A percentile compares a stretch with the other conserved stretches of the same genome.
These are phyloP conservation scores for Neurospora crassa DNA, from an alignment of 2,329 filamentous ascomycete species.

Conservation along the genomic window DNA sequence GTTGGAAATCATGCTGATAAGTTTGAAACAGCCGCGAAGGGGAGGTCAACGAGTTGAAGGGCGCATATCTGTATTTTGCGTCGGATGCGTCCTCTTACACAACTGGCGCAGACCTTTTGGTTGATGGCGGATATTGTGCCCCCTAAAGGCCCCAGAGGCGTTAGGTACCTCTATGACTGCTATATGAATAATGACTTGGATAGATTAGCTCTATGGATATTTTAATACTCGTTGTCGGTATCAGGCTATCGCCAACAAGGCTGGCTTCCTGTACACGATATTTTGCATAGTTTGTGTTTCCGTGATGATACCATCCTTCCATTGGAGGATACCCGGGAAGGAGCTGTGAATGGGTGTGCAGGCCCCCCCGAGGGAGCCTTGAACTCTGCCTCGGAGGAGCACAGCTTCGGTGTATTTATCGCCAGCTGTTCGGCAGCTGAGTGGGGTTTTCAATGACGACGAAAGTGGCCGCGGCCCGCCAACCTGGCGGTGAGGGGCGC, in stretches of 20 bases:
- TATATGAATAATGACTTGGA: not conserved
- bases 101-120: slow-evolving; percentile 62
- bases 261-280: not conserved
- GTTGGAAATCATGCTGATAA: slow-evolving; percentile 6
- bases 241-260: not conserved
- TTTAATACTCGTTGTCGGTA: not conserved
- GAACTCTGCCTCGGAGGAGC: not conserved
- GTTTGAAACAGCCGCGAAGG: slow-evolving; percentile 52
- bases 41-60: slow-evolving; percentile 66
- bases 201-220: not conserved
- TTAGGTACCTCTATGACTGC: not conserved
- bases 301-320: not conserved
- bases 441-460: not conserved
- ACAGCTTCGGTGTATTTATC: not conserved
- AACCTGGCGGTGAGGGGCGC: not conserved
- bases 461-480: not conserved
- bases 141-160: slow-evolving; percentile 25
- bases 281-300: not conserved
- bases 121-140: slow-evolving; percentile 64
- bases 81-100: slow-evolving; percentile 78
- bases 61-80: slow-evolving; percentile 71
- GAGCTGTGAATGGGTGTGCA: not conserved
- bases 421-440: not conserved
- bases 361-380: not conserved
- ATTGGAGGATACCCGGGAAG: not conserved